Conservation (phyloP, 2,329 filamentous ascomycete species). For the Phialophora expanda region DNA sequence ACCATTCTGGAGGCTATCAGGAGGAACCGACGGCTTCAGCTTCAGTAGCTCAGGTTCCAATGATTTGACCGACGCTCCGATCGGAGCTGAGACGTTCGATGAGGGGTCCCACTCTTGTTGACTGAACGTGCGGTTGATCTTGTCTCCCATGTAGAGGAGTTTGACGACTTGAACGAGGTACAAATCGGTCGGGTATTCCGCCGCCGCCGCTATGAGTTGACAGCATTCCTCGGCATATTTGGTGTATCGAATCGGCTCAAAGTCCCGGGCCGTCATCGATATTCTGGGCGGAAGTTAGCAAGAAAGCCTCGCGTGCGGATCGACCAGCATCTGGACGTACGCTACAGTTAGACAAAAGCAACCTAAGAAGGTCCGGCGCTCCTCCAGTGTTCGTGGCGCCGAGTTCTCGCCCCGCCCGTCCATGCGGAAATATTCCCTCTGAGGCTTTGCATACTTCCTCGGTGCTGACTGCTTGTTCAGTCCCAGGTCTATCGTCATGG, state of each 20-base stretch:
- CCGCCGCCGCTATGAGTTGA: constrained; percentile 50
- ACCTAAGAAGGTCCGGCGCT: constrained; percentile 52
- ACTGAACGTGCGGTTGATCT: constrained; percentile 48
- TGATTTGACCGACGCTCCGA: constrained; percentile 49
- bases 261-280: constrained; percentile 47
- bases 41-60: constrained; percentile 51
- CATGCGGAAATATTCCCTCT: constrained; percentile 21
- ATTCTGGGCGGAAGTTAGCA: constrained; percentile 9
- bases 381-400: constrained; percentile 46
- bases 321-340: constrained; percentile 40
- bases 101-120: constrained; percentile 33
- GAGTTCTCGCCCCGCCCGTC: constrained; percentile 6
- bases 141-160: constrained; percentile 58
- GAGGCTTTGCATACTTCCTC: constrained; percentile 14
- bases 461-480: constrained; percentile 35
- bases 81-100: constrained; percentile 30
- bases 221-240: constrained; percentile 60
- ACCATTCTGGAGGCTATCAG: constrained; percentile 10
- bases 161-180: constrained; percentile 56
- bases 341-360: constrained; percentile 53
- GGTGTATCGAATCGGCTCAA: constrained; percentile 59
- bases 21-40: constrained; percentile 32
- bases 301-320: no score
- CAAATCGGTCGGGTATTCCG: constrained; percentile 56
- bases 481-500: constrained; percentile 46